Evolutionary conservation across 2,329 filamentous ascomycete genomes (phyloP).

Genomic region (Stachybotrys chartarum): DNA sequence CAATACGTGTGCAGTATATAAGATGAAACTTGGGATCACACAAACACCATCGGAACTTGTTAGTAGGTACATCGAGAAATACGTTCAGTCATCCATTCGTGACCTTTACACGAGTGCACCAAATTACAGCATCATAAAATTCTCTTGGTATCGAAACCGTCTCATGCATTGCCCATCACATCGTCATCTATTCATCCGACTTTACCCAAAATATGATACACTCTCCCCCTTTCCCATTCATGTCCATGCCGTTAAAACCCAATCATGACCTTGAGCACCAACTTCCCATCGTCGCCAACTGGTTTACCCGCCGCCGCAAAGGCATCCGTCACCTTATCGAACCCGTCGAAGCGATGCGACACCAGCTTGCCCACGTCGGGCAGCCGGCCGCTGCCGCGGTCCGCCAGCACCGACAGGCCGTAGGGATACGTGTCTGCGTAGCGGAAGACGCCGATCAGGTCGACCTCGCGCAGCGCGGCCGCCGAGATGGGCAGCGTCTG

Average conservation of each 20-base stretch:
- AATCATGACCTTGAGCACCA: conserved; percentile 13
- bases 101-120: too few relatives aligned
- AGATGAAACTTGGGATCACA: too few relatives aligned
- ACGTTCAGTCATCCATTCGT: too few relatives aligned
- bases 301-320: conserved; percentile 8
- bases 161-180: too few relatives aligned
- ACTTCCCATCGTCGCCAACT: conserved; percentile 8
- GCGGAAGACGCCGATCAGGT: conserved; percentile 1
- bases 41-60: too few relatives aligned
- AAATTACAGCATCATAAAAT: too few relatives aligned
- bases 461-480: conserved; percentile 2
- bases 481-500: conserved; percentile 42
- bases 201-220: neutral
- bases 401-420: conserved; percentile 9
- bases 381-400: conserved; percentile 4
- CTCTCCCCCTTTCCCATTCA: neutral
- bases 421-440: conserved; percentile 11
- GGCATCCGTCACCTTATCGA: conserved; percentile 5
- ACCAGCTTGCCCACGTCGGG: conserved; percentile 9
- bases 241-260: neutral
- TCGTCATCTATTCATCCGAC: neutral
- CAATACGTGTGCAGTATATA: too few relatives aligned
- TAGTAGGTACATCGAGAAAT: too few relatives aligned
- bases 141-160: too few relatives aligned
- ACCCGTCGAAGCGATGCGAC: conserved; percentile 8